A percentile compares a stretch with the other conserved stretches of the same genome.
Evolutionary conservation across 495 filamentous ascomycete species (phyloP).

Genomic region (Neurospora tetraspora): DNA sequence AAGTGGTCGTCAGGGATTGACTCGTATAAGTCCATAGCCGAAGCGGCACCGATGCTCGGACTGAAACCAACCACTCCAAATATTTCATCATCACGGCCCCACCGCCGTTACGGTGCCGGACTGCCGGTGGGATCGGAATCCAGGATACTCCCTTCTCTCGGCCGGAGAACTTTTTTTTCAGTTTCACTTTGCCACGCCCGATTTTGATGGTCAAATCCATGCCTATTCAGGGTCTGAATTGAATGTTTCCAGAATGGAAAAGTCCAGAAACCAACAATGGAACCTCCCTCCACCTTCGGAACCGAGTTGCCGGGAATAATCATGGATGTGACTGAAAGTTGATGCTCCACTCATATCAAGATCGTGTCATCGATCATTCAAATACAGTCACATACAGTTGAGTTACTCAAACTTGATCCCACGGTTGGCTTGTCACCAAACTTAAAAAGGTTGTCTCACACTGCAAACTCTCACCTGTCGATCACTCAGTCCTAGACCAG

Average conservation of each 20-base stretch:
- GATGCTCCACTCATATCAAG: neutral
- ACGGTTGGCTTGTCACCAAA: neutral
- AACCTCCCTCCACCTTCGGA: neutral
- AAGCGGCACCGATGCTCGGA: neutral
- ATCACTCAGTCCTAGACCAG: neutral
- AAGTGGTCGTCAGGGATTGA: neutral
- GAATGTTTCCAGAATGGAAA: neutral
- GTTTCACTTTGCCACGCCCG: neutral
- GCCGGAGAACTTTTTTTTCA: neutral
- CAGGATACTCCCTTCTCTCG: neutral
- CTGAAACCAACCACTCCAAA: neutral
- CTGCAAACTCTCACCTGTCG: neutral
- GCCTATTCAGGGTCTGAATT: neutral
- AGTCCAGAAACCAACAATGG: neutral
- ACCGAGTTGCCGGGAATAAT: neutral
- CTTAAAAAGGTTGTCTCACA: neutral
- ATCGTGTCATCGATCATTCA: neutral
- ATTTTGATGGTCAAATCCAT: neutral
- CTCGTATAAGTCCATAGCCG: neutral
- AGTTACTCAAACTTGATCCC: neutral
- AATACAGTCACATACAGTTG: neutral
- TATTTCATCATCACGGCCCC: neutral
- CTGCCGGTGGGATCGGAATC: neutral
- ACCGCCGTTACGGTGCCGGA: neutral
- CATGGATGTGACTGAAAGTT: neutral